These are phyloP conservation scores for Curvularia spicifera DNA, from an alignment of 2,329 filamentous ascomycete species.

Conservation along the genomic window DNA sequence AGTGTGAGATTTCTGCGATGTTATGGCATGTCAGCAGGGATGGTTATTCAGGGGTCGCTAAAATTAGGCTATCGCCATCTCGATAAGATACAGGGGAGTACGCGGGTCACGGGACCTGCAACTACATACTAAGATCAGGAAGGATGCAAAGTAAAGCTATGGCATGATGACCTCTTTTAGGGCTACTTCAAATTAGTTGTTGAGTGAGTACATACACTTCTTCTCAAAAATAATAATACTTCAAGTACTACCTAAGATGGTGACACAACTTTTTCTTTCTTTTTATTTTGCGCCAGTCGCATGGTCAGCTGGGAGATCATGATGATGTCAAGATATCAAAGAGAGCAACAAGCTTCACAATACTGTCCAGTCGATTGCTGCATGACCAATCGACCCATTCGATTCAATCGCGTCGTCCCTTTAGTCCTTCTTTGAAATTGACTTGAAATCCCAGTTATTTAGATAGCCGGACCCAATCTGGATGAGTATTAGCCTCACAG, in stretches of 20 bases:
- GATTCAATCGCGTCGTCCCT: background rate
- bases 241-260: background rate
- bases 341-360: background rate
- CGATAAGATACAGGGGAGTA: constrained; percentile 1
- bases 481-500: constrained; percentile 17
- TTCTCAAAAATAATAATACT: background rate
- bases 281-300: background rate
- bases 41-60: constrained; percentile 6
- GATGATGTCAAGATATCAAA: background rate
- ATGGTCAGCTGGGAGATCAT: background rate
- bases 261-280: background rate
- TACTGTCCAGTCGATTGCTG: too few species aligned
- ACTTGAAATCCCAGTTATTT: constrained; percentile 51
- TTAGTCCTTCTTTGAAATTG: constrained; percentile 34
- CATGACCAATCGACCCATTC: background rate
- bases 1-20: background rate
- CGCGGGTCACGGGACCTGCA: background rate
- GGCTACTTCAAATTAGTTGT: background rate
- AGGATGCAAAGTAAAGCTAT: background rate
- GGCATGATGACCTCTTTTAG: too few species aligned
- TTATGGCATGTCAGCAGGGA: background rate
- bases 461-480: constrained; percentile 48
- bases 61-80: constrained; percentile 1
- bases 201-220: background rate
- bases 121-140: background rate